Conservation (phyloP, 352 stramenopile species). For the Phytophthora aleatoria region DNA sequence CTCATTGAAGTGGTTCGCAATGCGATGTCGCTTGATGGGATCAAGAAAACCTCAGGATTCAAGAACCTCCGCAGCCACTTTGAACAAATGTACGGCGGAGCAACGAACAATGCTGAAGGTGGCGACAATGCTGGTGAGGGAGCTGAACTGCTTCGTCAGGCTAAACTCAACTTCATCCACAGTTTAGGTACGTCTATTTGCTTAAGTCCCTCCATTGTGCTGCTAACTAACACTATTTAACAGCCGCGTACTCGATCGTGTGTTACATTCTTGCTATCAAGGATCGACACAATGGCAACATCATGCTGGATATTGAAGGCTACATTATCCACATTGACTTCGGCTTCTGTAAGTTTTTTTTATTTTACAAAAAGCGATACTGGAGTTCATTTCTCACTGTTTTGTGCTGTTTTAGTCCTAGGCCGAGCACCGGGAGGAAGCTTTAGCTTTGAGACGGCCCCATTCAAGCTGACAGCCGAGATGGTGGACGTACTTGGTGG, state of each 20-base stretch:
- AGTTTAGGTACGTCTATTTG: slow-evolving; percentile 71
- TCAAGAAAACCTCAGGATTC: slow-evolving; percentile 92
- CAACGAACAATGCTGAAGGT: slow-evolving; percentile 47
- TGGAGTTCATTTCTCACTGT: background rate
- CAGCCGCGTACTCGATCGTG: slow-evolving; percentile 97
- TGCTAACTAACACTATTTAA: slow-evolving; percentile 22
- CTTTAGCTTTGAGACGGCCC: slow-evolving; percentile 95
- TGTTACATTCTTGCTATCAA: slow-evolving; percentile 98
- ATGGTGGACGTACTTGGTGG: slow-evolving; percentile 96
- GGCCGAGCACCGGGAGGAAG: slow-evolving; percentile 88
- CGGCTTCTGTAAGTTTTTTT: slow-evolving; percentile 90
- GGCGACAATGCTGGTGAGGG: slow-evolving; percentile 36
- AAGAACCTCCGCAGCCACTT: slow-evolving; percentile 93
- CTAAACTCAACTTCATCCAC: slow-evolving; percentile 83
- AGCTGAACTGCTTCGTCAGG: slow-evolving; percentile 54
- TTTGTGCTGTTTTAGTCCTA: slow-evolving; percentile 48
- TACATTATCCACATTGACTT: slow-evolving; percentile 99
- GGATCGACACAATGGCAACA: slow-evolving; percentile 99
- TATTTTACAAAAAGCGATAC: no score
- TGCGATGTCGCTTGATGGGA: slow-evolving; percentile 95
- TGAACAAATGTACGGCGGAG: slow-evolving; percentile 89
- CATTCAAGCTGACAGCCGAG: slow-evolving; percentile 97
- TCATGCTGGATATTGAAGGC: slow-evolving; percentile 97
- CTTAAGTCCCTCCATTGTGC: background rate
- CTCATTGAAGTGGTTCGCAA: slow-evolving; percentile 97